Percentiles rank a stretch among this genome's conserved stretches.
phyloP scores from a whole-genome alignment of 495 filamentous ascomycete genomes.

The Xylona heveae region DNA sequence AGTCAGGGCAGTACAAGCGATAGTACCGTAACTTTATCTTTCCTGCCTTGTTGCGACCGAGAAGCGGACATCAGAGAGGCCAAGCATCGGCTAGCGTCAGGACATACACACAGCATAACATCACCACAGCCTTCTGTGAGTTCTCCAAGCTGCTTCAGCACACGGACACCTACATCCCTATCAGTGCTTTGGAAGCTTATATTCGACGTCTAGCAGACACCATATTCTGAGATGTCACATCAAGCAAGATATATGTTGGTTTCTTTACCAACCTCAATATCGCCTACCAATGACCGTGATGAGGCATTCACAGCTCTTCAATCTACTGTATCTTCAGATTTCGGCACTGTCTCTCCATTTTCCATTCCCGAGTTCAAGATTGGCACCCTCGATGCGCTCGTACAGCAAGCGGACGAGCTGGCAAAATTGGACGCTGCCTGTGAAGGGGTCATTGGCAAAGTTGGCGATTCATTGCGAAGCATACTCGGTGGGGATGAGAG shows the following conservation, averaged over 20 bases:
- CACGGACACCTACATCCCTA: too few relatives aligned
- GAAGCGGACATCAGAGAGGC: too few relatives aligned
- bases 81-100: too few relatives aligned
- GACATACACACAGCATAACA: too few relatives aligned
- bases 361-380: conserved; percentile 89
- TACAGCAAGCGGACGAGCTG: conserved; percentile 90
- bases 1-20: too few relatives aligned
- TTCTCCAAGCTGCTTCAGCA: too few relatives aligned
- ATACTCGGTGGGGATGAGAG: conserved; percentile 68
- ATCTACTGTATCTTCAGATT: conserved; percentile 48
- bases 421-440: conserved; percentile 66
- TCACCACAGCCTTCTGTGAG: too few relatives aligned
- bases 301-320: conserved; percentile 60
- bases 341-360: conserved; percentile 59
- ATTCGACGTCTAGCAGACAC: conserved; percentile 8
- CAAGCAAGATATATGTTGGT: conserved; percentile 45
- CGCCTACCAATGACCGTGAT: conserved; percentile 47
- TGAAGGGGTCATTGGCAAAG: conserved; percentile 67
- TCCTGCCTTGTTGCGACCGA: too few relatives aligned
- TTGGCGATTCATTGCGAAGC: conserved; percentile 61
- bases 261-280: conserved; percentile 54
- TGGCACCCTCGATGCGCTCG: conserved; percentile 85
- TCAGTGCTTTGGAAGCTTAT: too few relatives aligned
- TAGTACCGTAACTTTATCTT: too few relatives aligned
- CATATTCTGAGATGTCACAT: conserved; percentile 46